Base-by-base conservation (phyloP, 2,329 filamentous ascomycete genomes). In the Venturia pyrina region DNA sequence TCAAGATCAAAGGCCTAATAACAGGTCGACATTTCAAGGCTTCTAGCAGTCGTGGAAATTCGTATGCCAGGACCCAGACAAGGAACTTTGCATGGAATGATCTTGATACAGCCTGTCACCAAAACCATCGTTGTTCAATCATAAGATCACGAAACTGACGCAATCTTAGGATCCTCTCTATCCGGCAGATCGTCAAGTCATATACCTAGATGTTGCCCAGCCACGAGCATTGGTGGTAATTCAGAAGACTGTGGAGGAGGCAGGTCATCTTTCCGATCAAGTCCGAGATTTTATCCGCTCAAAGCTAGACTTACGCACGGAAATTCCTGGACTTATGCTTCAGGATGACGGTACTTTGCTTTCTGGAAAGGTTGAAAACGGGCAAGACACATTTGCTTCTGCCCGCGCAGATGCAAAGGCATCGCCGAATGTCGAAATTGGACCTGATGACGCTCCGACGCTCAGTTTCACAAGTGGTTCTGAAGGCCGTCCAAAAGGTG, bases 401-500 rank as follows among this genome's bases (percentile, higher is more conserved):
- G 79, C 84, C 64, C 78, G 82, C 62, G 73, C 78, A 61, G 74
- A 81, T 70, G 86, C 84, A 72, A 76, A 80, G 10, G 75, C 84
- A 63, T 79, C 85, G 19, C 88, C 91, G 1, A 86, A 86, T 64
- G 87, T 96, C 3, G 73, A 91, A 5, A 89, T 98, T 15, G 93
- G 93, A 0, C 93, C 93, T 0, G 93, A 98, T 75, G 91, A 88
- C 19, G 89, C 82, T 7, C 88, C 89, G 1, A 96, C 89, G 0
- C 79, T 96, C 1, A 80, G 78, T 15, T 82, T 82, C 71, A 82
- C 80, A 32, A 81, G 79, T 37, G 91, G 92, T 5, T 85, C 82
- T 0, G 90, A 96, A 78, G 91, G 90, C 59, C 81, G 85, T 69
- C 92, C 91, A 43, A 96, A 96, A 80, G 91, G 91, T 70, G 93